phyloP scores from a whole-genome alignment of 768 basidiomycete species.

The Mrakia frigida region DNA sequence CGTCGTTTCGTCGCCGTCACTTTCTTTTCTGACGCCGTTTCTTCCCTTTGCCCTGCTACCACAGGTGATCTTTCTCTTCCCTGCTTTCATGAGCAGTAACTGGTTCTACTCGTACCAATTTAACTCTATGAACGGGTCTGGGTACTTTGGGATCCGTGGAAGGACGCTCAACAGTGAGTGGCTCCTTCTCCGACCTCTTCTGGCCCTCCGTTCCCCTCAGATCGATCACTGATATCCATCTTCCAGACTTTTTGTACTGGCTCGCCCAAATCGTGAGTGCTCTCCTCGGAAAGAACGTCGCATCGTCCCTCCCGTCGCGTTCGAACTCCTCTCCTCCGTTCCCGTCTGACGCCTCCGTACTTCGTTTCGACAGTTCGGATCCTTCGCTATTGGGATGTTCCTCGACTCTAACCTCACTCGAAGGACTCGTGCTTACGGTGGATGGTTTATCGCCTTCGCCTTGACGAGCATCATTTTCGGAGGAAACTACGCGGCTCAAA shows the following conservation, averaged over 20 bases:
- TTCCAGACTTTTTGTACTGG: constrained; percentile 19
- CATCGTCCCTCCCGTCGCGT: too few relatives aligned
- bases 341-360: too few relatives aligned
- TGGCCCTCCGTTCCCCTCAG: too few relatives aligned
- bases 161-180: constrained; percentile 15
- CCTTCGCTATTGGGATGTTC: constrained; percentile 6
- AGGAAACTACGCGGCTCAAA: neutral
- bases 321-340: too few relatives aligned
- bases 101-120: constrained; percentile 27
- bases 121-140: constrained; percentile 11
- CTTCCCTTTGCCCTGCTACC: too few relatives aligned
- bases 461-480: neutral
- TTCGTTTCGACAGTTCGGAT: too few relatives aligned
- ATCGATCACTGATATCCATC: too few relatives aligned
- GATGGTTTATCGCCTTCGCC: neutral
- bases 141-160: constrained; percentile 4
- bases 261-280: constrained; percentile 7
- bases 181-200: too few relatives aligned
- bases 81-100: constrained; percentile 31
- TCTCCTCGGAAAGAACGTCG: too few relatives aligned
- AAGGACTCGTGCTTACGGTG: neutral
- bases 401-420: constrained; percentile 7
- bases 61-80: constrained; percentile 31
- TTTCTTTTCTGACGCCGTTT: too few relatives aligned
- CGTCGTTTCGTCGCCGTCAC: too few relatives aligned